Percentiles rank a stretch among this genome's conserved stretches.
Evolutionary conservation across 2,329 filamentous ascomycete species (phyloP).

Genomic region (Trichoderma sp.): DNA sequence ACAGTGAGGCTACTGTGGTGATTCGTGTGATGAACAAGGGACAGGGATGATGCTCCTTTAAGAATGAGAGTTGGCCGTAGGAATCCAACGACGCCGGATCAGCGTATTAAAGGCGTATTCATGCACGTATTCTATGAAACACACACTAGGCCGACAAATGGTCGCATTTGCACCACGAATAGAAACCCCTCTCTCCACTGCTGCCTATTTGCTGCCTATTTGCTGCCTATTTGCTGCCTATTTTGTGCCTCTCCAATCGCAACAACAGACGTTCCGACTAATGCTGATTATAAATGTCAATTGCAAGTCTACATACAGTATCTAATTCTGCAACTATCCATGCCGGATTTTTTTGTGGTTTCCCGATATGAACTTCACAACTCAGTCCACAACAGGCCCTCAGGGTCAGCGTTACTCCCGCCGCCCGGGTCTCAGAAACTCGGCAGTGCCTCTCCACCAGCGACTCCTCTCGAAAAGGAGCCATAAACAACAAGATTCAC

Average conservation of each 20-base stretch:
- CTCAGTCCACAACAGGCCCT: background rate
- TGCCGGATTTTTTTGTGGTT: background rate
- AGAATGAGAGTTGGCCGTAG: background rate
- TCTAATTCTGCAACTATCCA: background rate
- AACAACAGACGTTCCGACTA: background rate
- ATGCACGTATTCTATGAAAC: background rate
- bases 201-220: background rate
- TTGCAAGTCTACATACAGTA: background rate
- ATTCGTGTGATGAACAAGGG: background rate
- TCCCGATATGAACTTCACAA: background rate
- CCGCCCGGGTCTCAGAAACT: background rate
- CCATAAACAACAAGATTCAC: constrained; percentile 24
- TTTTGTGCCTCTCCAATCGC: background rate
- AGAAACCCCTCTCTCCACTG: background rate
- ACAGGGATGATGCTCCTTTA: background rate
- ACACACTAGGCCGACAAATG: background rate
- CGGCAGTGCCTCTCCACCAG: background rate
- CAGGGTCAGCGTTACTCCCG: background rate
- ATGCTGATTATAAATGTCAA: background rate
- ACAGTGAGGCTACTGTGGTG: background rate
- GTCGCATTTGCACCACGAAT: background rate
- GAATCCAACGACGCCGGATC: background rate
- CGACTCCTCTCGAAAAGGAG: background rate
- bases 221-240: too few relatives aligned
- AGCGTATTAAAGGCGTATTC: background rate